A percentile compares a stretch with the other conserved stretches of the same genome.
Conservation (phyloP, 2,329 filamentous ascomycete species). For the Colletotrichum eremochloae region DNA sequence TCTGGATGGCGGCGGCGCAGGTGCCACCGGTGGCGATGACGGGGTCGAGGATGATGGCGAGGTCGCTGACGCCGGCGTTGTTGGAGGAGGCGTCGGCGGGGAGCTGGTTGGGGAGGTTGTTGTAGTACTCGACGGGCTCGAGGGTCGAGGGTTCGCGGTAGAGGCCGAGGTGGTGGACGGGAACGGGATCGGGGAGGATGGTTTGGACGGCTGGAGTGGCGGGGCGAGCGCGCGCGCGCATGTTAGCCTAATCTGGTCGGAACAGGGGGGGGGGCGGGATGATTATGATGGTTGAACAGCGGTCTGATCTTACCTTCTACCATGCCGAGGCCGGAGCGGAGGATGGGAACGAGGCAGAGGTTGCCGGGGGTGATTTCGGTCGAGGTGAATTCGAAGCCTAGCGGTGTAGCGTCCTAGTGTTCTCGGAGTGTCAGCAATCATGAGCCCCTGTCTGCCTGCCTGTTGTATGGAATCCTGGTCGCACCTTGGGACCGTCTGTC, state of each 20-base stretch:
- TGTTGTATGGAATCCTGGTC: background rate
- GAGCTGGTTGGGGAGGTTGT: constrained; percentile 87
- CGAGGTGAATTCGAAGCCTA: constrained; percentile 81
- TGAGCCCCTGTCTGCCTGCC: background rate
- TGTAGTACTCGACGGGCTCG: constrained; percentile 96
- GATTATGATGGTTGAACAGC: background rate
- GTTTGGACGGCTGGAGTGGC: constrained; percentile 75
- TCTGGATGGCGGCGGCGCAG: constrained; percentile 89
- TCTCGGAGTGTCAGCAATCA: background rate
- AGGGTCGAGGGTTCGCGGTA: constrained; percentile 92
- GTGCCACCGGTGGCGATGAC: constrained; percentile 95
- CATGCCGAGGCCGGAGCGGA: constrained; percentile 94
- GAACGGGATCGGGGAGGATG: constrained; percentile 83
- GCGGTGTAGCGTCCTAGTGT: constrained; percentile 78
- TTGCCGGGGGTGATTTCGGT: constrained; percentile 72
- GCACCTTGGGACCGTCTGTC: constrained; percentile 72
- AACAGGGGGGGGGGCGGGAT: background rate
- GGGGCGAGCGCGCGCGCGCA: background rate
- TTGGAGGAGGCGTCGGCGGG: constrained; percentile 50
- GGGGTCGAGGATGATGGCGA: constrained; percentile 91
- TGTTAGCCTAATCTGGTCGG: constrained; percentile 20
- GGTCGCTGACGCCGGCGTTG: constrained; percentile 55
- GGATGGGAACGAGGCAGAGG: constrained; percentile 89
- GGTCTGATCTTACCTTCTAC: constrained; percentile 72
- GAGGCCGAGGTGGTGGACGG: constrained; percentile 93